Conservation (phyloP, 1,284 basidiomycete species). For the Sparassis latifolia region DNA sequence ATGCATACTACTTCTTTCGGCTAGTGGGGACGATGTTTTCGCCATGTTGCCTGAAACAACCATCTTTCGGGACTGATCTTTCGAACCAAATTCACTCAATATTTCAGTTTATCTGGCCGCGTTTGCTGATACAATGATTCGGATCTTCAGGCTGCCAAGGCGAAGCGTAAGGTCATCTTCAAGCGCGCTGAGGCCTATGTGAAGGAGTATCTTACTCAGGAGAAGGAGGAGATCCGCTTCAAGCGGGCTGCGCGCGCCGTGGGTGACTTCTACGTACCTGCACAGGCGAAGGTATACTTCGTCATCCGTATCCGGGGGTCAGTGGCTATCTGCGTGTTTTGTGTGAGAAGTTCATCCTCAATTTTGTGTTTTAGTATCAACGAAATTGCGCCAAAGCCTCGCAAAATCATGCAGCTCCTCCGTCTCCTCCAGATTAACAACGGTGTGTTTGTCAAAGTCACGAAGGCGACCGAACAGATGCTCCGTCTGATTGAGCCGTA, state of each 20-base stretch:
- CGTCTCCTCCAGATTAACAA: constrained; percentile 99
- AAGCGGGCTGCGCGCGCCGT: constrained; percentile 89
- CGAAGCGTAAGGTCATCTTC: constrained; percentile 97
- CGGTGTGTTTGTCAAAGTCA: constrained; percentile 97
- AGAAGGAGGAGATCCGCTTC: constrained; percentile 95
- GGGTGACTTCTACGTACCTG: constrained; percentile 96
- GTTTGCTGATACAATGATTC: not conserved
- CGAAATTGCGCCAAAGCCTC: constrained; percentile 98
- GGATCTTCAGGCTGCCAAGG: constrained; percentile 63
- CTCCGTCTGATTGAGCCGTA: constrained; percentile 96
- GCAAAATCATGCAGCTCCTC: constrained; percentile 98
- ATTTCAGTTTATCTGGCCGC: not conserved
- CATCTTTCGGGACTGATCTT: constrained; percentile 95
- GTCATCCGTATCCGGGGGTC: constrained; percentile 95
- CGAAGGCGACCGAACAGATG: constrained; percentile 96
- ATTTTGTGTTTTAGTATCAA: constrained; percentile 72
- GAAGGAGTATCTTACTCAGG: constrained; percentile 90
- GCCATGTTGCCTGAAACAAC: constrained; percentile 83
- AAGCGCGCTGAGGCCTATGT: constrained; percentile 99
- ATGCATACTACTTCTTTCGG: constrained; percentile 81
- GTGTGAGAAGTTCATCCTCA: not conserved
- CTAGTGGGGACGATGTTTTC: constrained; percentile 50
- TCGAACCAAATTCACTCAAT: not conserved
- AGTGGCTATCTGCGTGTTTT: constrained; percentile 25
- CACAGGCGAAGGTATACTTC: constrained; percentile 97